phyloP scores from a whole-genome alignment of 352 stramenopile species.

The Bremia lactucae region DNA sequence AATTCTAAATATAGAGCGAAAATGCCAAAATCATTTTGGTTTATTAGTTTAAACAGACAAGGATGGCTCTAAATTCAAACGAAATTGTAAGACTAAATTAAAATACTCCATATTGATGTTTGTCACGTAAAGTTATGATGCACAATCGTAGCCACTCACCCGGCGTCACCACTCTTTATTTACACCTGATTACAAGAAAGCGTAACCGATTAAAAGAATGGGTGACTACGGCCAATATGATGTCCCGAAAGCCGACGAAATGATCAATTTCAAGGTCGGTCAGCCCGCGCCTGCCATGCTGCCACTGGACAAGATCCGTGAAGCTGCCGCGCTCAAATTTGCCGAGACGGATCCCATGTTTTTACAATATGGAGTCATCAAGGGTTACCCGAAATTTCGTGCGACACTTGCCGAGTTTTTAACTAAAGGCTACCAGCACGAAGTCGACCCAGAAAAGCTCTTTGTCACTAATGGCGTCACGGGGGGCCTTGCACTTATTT shows the following conservation, averaged over 20 bases:
- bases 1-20: no score
- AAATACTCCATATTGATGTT: neutral
- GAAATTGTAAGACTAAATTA: no score
- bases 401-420: conserved; percentile 66
- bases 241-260: conserved; percentile 60
- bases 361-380: conserved; percentile 84
- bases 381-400: conserved; percentile 83
- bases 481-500: conserved; percentile 87
- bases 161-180: conserved; percentile 9
- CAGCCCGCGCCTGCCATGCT: conserved; percentile 75
- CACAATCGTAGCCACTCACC: conserved; percentile 13
- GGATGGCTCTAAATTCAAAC: no score
- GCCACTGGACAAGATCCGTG: conserved; percentile 79
- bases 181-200: conserved; percentile 3
- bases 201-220: conserved; percentile 24
- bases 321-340: conserved; percentile 73
- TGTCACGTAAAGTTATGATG: conserved; percentile 5
- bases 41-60: no score
- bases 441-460: conserved; percentile 73
- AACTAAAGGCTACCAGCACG: conserved; percentile 60
- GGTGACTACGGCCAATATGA: conserved; percentile 81
- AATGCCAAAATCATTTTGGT: no score
- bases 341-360: conserved; percentile 77
- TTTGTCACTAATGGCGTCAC: conserved; percentile 91
- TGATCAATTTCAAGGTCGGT: conserved; percentile 88